Evolutionary conservation across 1,139 yeast species (phyloP), one percentile per base, ranked within the genome.

Genomic region (Taphrina confusa): DNA sequence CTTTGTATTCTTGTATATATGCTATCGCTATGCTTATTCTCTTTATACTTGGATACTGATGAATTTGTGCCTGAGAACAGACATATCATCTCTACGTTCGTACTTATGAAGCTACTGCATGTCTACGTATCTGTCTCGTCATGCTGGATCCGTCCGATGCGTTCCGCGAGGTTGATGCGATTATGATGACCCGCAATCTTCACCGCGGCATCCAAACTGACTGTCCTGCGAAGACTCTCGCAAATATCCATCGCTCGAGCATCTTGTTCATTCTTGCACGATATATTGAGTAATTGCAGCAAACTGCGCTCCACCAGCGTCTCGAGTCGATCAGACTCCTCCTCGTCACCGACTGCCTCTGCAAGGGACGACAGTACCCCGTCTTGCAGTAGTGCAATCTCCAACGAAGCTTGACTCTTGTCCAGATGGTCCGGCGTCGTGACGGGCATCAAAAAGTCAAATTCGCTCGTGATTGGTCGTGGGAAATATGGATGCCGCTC

Each of bases 181-280:
- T 85, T 90, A 68, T 87, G 82, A 66, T 96, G 80, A 67, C 87
- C 87, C 0, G 96, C 88, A 62, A 92, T 87, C 72, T 86, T 86
- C 23, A 81, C 76, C 0, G 97, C 96, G 0, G 96, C 96, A 62
- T 80, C 80, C 64, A 91, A 75, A 4, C 96, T 95, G 66, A 85
- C 83, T 65, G 85, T 91, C 64, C 83, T 85, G 67, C 82, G 81
- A 67, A 92, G 77, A 69, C 87, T 81, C 66, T 78, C 80, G 3
- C 83, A 90, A 49, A 92, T 72, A 39, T 86, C 84, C 65, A 82
- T 76, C 0, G 95, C 94, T 70, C 85, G 84, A 61, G 80, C 80
- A 45, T 80, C 72, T 62, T 82, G 80, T 52, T 83, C 81, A 33
- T 84, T 85, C 46, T 83, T 78, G 72, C 97, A 90, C 0, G 94